phyloP scores from a whole-genome alignment of 2,329 filamentous ascomycete genomes.

The Thyridium curvatum region DNA sequence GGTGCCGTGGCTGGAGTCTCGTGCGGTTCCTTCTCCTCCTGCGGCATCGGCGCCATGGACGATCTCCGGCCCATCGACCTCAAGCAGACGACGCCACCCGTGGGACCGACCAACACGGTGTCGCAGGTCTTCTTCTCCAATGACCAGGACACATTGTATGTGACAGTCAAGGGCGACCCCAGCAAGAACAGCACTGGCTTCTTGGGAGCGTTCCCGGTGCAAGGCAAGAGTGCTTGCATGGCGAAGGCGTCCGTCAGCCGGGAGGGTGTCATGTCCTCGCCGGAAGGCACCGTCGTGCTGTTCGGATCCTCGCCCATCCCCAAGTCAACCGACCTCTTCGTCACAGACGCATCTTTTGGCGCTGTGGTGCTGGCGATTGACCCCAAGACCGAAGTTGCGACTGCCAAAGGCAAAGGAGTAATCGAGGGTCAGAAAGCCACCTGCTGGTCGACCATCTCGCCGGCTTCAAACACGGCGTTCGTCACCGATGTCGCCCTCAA shows the following conservation, averaged over 20 bases:
- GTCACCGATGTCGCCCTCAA: constrained; percentile 50
- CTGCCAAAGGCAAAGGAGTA: constrained; percentile 26
- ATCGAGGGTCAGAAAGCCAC: constrained; percentile 47
- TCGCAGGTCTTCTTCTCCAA: constrained; percentile 54
- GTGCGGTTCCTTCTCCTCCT: constrained; percentile 34
- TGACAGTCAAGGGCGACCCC: constrained; percentile 56
- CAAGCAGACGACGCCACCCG: constrained; percentile 50
- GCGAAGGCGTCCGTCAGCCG: constrained; percentile 10
- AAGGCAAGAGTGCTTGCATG: constrained; percentile 7
- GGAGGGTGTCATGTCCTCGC: constrained; percentile 31
- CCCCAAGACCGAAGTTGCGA: constrained; percentile 27
- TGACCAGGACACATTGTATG: constrained; percentile 44
- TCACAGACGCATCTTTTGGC: constrained; percentile 54
- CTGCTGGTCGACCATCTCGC: constrained; percentile 51
- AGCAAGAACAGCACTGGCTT: constrained; percentile 49
- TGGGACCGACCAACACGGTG: constrained; percentile 51
- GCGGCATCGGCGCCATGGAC: constrained; percentile 36
- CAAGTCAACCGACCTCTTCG: constrained; percentile 38
- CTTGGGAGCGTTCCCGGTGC: constrained; percentile 42
- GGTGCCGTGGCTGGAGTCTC: constrained; percentile 38
- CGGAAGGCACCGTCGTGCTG: constrained; percentile 46
- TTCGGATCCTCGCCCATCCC: constrained; percentile 46
- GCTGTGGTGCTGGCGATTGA: constrained; percentile 38
- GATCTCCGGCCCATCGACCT: constrained; percentile 39
- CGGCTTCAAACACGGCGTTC: constrained; percentile 42